These are phyloP conservation scores for Euphorbia peplus DNA, from an alignment of 345 rosid species.

Conservation along the genomic window DNA sequence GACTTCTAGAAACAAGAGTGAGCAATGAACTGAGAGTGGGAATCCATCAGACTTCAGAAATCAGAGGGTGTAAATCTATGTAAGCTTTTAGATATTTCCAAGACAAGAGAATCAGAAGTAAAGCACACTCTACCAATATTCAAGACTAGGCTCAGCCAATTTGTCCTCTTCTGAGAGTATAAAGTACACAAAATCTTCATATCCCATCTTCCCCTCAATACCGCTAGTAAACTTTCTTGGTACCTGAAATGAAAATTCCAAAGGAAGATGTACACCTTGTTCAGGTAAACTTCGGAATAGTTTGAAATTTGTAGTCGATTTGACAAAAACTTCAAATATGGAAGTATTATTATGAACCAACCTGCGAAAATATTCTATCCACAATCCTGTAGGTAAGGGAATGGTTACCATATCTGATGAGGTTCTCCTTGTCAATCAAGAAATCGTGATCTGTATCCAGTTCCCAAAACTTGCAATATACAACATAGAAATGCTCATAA, in stretches of 20 bases:
- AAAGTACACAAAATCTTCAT: slow-evolving; percentile 35
- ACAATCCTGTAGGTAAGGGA: slow-evolving; percentile 94
- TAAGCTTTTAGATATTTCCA: neutral
- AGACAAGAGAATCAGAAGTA: neutral
- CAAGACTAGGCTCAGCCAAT: slow-evolving; percentile 31
- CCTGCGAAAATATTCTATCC: slow-evolving; percentile 92
- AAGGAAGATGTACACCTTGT: neutral
- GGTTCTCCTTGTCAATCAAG: slow-evolving; percentile 89
- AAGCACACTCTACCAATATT: slow-evolving; percentile 23
- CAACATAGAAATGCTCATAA: slow-evolving; percentile 89
- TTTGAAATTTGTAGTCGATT: neutral
- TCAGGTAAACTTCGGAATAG: neutral
- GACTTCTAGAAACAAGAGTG: neutral
- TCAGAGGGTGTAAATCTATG: neutral
- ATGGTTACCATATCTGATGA: slow-evolving; percentile 87
- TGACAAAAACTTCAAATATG: neutral
- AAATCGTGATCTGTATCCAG: slow-evolving; percentile 96
- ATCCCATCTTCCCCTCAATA: slow-evolving; percentile 35
- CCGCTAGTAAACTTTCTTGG: slow-evolving; percentile 32
- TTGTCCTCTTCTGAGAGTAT: slow-evolving; percentile 34
- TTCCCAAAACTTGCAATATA: slow-evolving; percentile 99
- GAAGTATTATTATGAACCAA: slow-evolving; percentile 16
- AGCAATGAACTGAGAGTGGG: neutral
- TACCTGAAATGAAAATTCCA: slow-evolving; percentile 8
- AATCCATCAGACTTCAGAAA: neutral